These are phyloP conservation scores for Paraurostyla sp. DNA, from an alignment of 73 alveolate genomes.

Conservation along the genomic window DNA sequence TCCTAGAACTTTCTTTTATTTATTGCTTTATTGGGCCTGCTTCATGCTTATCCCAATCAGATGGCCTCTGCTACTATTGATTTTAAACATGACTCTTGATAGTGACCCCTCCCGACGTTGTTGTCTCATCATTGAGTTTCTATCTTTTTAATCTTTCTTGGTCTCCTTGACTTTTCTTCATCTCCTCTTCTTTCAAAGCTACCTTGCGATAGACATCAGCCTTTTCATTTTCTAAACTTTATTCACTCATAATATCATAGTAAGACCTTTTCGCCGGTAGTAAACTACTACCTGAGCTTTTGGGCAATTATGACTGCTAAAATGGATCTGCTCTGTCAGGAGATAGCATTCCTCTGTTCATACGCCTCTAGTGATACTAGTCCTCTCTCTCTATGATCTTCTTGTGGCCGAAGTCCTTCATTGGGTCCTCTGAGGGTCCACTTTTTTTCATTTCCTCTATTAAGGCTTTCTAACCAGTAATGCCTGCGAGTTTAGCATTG, in stretches of 20 bases:
- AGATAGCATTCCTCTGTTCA: conserved; percentile 52
- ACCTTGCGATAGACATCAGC: conserved; percentile 56
- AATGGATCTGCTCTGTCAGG: conserved; percentile 76
- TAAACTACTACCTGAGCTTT: not conserved
- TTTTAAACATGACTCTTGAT: conserved; percentile 3
- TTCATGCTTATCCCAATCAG: conserved; percentile 66
- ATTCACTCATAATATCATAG: conserved; percentile 54
- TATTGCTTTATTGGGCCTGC: conserved; percentile 36
- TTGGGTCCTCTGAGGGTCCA: conserved; percentile 71
- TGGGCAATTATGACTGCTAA: too few species aligned
- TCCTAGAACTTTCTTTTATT: not conserved
- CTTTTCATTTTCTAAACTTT: conserved; percentile 50
- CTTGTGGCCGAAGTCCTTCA: conserved; percentile 63
- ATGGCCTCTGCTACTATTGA: conserved; percentile 30
- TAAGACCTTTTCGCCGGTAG: conserved; percentile 10
- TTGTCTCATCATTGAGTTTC: conserved; percentile 32
- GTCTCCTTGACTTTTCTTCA: not conserved
- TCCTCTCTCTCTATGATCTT: conserved; percentile 70
- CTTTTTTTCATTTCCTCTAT: conserved; percentile 75
- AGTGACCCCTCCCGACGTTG: conserved; percentile 28
- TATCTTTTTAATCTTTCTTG: not conserved
- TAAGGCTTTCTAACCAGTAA: conserved; percentile 63
- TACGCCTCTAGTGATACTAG: conserved; percentile 51
- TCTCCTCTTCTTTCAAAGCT: conserved; percentile 53
- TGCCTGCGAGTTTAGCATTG: conserved; percentile 52